phyloP scores from a whole-genome alignment of 768 basidiomycete genomes.

The Lactarius vividus region DNA sequence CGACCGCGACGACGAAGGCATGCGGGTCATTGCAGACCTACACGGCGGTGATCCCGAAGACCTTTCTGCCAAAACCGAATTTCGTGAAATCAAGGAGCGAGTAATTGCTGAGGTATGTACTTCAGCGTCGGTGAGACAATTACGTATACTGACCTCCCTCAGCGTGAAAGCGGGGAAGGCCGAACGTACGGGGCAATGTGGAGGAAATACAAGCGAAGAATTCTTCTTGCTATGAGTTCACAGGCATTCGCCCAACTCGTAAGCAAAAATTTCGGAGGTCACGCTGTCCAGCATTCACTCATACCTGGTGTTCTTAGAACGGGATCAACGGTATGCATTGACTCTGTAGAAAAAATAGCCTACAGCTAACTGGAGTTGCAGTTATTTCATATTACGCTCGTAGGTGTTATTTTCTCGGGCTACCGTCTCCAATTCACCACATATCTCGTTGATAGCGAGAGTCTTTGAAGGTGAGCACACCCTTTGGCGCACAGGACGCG shows the following conservation, averaged over 20 bases:
- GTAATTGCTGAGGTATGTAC: conserved; percentile 61
- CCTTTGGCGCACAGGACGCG: not conserved
- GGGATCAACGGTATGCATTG: conserved; percentile 78
- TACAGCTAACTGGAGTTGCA: conserved; percentile 32
- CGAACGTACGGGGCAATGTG: conserved; percentile 82
- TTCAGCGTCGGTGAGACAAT: not conserved
- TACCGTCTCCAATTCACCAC: conserved; percentile 14
- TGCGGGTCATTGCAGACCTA: conserved; percentile 83
- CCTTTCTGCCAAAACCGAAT: conserved; percentile 73
- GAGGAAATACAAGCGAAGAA: conserved; percentile 80
- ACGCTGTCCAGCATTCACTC: not conserved
- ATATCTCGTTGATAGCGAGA: conserved; percentile 48
- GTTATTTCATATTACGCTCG: conserved; percentile 95
- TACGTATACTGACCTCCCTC: not conserved
- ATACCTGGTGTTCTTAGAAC: conserved; percentile 50
- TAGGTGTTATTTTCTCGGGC: conserved; percentile 41
- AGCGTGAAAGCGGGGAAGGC: conserved; percentile 76
- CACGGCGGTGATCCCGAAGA: conserved; percentile 79
- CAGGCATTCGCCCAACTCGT: conserved; percentile 95
- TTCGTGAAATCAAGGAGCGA: conserved; percentile 82
- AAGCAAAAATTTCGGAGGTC: conserved; percentile 34
- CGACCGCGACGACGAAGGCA: conserved; percentile 77
- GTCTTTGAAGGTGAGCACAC: conserved; percentile 79
- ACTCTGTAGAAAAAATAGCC: conserved; percentile 10
- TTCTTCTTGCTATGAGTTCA: conserved; percentile 91